Evolutionary conservation across 306 rosid species (phyloP).

Genomic region (Herpetospermum pedunculosum): DNA sequence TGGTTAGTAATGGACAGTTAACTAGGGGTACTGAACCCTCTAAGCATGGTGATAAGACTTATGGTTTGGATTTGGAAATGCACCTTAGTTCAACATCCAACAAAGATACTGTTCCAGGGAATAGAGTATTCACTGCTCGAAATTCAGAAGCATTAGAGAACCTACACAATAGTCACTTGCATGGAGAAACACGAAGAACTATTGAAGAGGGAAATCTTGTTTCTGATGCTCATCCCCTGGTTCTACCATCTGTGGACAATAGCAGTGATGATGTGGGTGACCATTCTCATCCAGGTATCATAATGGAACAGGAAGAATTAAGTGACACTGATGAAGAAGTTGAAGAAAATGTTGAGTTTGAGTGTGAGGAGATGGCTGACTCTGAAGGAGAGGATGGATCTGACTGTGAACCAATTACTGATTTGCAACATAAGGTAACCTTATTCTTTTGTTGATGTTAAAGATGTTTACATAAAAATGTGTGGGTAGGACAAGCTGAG

Average conservation of each 20-base stretch:
- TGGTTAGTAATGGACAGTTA: slow-evolving; percentile 16
- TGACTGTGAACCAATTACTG: slow-evolving; percentile 40
- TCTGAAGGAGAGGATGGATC: slow-evolving; percentile 90
- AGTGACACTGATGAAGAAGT: slow-evolving; percentile 85
- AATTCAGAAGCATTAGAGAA: slow-evolving; percentile 17
- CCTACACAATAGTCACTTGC: slow-evolving; percentile 21
- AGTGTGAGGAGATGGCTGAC: slow-evolving; percentile 92
- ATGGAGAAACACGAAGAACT: slow-evolving; percentile 24
- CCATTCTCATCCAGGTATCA: slow-evolving; percentile 68
- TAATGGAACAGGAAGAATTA: slow-evolving; percentile 95
- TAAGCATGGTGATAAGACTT: slow-evolving; percentile 29
- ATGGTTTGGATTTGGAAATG: slow-evolving; percentile 80
- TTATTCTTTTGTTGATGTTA: background rate
- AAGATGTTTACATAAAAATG: background rate
- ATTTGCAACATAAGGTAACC: slow-evolving; percentile 52
- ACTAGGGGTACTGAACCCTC: slow-evolving; percentile 20
- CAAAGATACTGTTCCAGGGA: slow-evolving; percentile 30
- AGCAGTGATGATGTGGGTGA: slow-evolving; percentile 49
- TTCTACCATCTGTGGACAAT: slow-evolving; percentile 24
- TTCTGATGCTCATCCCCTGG: slow-evolving; percentile 24
- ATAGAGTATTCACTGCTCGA: slow-evolving; percentile 18
- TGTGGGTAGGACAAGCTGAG: too few relatives aligned
- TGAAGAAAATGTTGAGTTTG: slow-evolving; percentile 92
- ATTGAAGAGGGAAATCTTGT: slow-evolving; percentile 14
- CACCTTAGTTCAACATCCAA: slow-evolving; percentile 51